Evolutionary conservation across 208 protist species (phyloP).

Genomic region (Vickermania spadyakhi): DNA sequence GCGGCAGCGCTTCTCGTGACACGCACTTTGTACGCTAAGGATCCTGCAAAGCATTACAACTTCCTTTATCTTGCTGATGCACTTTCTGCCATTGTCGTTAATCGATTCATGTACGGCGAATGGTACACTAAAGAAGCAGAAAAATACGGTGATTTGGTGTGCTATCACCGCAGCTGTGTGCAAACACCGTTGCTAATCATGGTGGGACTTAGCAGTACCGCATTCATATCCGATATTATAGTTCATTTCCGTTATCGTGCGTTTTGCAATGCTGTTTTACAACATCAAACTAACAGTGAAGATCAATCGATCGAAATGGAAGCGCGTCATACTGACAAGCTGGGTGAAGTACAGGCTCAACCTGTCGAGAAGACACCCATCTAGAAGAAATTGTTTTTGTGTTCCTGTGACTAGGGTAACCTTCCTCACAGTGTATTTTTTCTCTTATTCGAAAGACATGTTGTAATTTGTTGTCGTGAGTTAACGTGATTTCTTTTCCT

Average conservation of each 20-base stretch:
- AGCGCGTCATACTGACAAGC: too few relatives aligned
- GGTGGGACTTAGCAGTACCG: conserved; percentile 19
- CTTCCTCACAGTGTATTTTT: too few relatives aligned
- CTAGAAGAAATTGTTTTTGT: too few relatives aligned
- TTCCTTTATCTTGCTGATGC: conserved; percentile 43
- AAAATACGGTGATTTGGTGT: conserved; percentile 38
- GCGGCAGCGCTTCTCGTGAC: conserved; percentile 64
- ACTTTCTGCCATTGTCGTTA: conserved; percentile 39
- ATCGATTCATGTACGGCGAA: conserved; percentile 59
- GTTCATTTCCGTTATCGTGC: conserved; percentile 39
- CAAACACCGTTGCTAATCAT: conserved; percentile 49
- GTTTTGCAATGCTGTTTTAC: conserved; percentile 24
- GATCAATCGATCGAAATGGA: too few relatives aligned
- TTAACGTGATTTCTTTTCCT: too few relatives aligned
- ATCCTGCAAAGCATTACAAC: conserved; percentile 77
- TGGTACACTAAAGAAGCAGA: conserved; percentile 59
- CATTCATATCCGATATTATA: conserved; percentile 31
- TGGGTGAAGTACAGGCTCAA: too few relatives aligned
- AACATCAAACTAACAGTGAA: too few relatives aligned
- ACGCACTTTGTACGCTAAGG: conserved; percentile 62
- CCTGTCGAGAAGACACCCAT: too few relatives aligned
- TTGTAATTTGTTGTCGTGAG: too few relatives aligned
- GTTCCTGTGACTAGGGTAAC: too few relatives aligned
- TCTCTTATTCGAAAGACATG: too few relatives aligned
- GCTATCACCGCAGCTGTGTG: conserved; percentile 48